These are phyloP conservation scores for Lepidium sativum DNA, from an alignment of 345 rosid genomes.

Conservation along the genomic window DNA sequence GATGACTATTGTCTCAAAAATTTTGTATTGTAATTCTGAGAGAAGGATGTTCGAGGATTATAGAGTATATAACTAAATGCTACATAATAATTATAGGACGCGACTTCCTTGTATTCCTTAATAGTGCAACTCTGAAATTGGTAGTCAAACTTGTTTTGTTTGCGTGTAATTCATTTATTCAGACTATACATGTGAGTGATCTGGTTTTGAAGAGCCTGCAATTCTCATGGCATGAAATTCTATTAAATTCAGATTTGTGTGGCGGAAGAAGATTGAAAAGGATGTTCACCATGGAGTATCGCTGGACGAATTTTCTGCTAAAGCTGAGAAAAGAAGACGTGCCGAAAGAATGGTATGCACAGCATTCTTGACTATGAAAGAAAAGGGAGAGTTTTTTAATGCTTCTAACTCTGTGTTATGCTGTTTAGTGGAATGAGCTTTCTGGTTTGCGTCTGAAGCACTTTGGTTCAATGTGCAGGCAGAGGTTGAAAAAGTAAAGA, in stretches of 20 bases:
- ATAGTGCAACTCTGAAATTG: not conserved
- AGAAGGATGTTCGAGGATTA: not conserved
- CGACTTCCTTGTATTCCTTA: not conserved
- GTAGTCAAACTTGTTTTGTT: not conserved
- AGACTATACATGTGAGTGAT: not conserved
- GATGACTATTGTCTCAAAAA: not conserved
- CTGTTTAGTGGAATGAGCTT: not conserved
- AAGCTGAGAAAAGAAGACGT: slow-evolving; percentile 77
- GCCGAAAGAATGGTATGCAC: slow-evolving; percentile 77
- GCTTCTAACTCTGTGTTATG: too few relatives aligned
- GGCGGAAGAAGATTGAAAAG: slow-evolving; percentile 88
- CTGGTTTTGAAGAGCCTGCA: not conserved
- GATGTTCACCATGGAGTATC: slow-evolving; percentile 68
- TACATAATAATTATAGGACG: not conserved
- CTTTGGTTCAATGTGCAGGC: slow-evolving; percentile 36
- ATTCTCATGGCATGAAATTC: not conserved
- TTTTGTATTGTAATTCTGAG: not conserved
- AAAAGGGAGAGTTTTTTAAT: not conserved
- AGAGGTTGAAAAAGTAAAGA: slow-evolving; percentile 91
- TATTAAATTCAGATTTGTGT: slow-evolving; percentile 55
- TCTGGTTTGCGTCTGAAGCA: not conserved
- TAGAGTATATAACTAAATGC: not conserved
- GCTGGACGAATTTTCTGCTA: slow-evolving; percentile 56
- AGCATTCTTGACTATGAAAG: not conserved
- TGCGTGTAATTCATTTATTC: not conserved